phyloP scores from a whole-genome alignment of 2,329 filamentous ascomycete genomes.

The Diaporthe batatas region DNA sequence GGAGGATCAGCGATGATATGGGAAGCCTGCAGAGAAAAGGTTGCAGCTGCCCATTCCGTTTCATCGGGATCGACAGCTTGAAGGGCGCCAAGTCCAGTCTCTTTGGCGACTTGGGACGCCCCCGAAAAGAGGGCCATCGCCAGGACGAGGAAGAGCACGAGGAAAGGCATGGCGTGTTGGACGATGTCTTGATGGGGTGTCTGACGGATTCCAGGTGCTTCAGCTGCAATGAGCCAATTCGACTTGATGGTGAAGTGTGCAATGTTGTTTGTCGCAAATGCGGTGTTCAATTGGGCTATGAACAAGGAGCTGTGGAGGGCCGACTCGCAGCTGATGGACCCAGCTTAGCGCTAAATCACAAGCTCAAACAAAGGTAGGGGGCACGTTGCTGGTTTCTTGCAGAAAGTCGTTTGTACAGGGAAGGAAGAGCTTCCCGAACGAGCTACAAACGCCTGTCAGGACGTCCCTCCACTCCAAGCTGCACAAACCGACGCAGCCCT shows the following conservation, averaged over 20 bases:
- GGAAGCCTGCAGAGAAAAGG: rapidly evolving
- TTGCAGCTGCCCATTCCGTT: background rate
- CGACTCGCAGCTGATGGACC: no score
- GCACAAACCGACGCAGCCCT: no score
- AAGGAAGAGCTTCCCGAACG: no score
- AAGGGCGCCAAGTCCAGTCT: background rate
- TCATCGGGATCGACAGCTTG: rapidly evolving
- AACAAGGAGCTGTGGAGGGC: no score
- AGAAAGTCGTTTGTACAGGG: no score
- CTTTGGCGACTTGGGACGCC: rapidly evolving
- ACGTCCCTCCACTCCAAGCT: no score
- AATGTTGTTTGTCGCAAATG: background rate
- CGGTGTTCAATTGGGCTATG: background rate
- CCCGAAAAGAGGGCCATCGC: background rate
- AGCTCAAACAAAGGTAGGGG: no score
- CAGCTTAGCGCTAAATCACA: no score
- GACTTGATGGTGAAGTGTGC: rapidly evolving
- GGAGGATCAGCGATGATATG: rapidly evolving
- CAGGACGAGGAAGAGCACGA: background rate
- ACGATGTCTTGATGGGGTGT: rapidly evolving
- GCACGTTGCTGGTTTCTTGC: no score
- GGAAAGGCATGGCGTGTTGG: background rate
- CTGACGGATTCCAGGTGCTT: background rate
- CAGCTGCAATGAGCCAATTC: background rate
- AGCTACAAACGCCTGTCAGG: no score